Percentiles rank a stretch among this genome's conserved stretches.
Conservation (phyloP, 2,329 filamentous ascomycete genomes). For the Apiospora hydei region DNA sequence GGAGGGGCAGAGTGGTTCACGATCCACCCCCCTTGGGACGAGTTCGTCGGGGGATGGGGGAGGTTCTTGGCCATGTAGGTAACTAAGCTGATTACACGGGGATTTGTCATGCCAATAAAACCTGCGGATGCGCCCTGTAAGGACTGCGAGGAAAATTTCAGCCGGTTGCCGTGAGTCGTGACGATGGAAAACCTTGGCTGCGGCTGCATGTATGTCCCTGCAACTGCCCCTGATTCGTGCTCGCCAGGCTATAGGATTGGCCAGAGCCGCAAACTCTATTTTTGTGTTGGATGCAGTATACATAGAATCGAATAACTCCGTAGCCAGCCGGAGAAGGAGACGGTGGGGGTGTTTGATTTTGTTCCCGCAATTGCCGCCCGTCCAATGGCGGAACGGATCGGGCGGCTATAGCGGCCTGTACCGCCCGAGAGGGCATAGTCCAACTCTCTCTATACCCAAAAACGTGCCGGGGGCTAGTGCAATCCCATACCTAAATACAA, state of each 20-base stretch:
- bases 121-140: too few relatives aligned
- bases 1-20: too few relatives aligned
- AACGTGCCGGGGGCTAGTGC: neutral
- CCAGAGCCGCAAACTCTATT: neutral
- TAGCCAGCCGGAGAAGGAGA: neutral
- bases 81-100: neutral
- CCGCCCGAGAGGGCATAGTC: neutral
- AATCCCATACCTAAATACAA: neutral
- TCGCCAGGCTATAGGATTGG: neutral
- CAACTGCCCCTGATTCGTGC: neutral
- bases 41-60: too few relatives aligned
- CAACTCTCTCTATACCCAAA: neutral
- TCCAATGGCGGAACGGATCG: neutral
- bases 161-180: neutral
- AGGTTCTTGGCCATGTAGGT: neutral
- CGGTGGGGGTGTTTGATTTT: neutral
- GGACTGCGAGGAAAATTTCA: neutral
- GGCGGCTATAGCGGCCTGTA: neutral
- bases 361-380: neutral
- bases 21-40: too few relatives aligned
- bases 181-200: neutral
- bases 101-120: neutral
- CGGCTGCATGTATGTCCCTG: neutral
- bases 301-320: too few relatives aligned
- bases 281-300: neutral